Conservation (phyloP, 2,329 filamentous ascomycete genomes). For the Diaporthe amygdali region DNA sequence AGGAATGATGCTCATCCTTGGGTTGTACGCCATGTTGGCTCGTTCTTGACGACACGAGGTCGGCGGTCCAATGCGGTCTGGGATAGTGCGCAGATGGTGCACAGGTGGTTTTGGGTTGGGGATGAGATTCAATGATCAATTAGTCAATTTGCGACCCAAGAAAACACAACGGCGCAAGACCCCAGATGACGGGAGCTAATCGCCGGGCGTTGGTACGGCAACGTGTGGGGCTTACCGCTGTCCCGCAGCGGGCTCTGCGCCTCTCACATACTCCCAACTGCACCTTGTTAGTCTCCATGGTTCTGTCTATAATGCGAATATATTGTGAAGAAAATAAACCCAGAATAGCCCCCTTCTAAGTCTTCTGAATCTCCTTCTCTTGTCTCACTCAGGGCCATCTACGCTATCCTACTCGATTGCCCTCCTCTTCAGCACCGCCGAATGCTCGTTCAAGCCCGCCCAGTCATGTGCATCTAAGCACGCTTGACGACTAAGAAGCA, state of each 20-base stretch:
- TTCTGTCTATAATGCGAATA: neutral
- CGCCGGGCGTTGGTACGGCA: conserved; percentile 1
- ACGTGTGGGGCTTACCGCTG: neutral
- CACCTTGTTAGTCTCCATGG: neutral
- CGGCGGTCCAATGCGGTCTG: neutral
- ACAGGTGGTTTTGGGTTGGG: neutral
- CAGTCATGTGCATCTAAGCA: conserved; percentile 22
- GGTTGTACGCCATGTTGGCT: conserved; percentile 61
- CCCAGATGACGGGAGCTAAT: neutral
- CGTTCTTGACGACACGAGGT: neutral
- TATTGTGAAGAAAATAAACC: neutral
- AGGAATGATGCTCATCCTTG: conserved; percentile 66
- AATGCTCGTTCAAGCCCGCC: conserved; percentile 19
- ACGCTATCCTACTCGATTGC: neutral
- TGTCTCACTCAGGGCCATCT: fast-evolving
- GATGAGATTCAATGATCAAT: neutral
- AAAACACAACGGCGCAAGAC: neutral
- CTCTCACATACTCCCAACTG: neutral
- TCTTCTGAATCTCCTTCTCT: no score
- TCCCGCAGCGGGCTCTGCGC: neutral
- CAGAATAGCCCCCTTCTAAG: no score
- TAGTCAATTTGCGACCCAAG: neutral
- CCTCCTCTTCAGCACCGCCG: neutral
- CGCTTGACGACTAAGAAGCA: conserved; percentile 19
- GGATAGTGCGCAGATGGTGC: neutral